Base-by-base conservation (phyloP, 495 filamentous ascomycete species). In the Aspergillus leporis region DNA sequence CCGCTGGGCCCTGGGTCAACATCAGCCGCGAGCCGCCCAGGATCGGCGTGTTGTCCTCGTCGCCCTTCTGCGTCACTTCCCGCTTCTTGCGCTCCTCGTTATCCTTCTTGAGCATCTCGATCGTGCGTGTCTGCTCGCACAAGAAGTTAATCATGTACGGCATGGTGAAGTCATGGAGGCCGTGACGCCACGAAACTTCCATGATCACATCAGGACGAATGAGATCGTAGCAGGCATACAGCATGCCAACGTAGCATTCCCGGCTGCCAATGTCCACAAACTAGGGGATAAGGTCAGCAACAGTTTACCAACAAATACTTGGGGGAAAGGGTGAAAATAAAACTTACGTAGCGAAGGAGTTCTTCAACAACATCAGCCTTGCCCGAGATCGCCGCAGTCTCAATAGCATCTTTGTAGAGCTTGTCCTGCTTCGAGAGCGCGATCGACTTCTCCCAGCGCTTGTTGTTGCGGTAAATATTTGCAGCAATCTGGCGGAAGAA, bases 361-460 rank as follows among this genome's bases (percentile, higher is more conserved):
- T 98, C 95, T 72, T 98, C 95, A 43, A 97, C 95, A 45, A 98
- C 89, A 43, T 96, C 92, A 9, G 82, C 59, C 81, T 97, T 96
- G 67, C 83, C 83, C 58, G 93, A 97, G 46, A 97, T 93, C n/a
- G 95, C 95, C 13, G 95, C 85, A 25, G 95, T 99, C 82, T 99
- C 95, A 63, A 99, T 98, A 28, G 95, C 95, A 82, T 99, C 95
- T 83, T 97, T 97, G 87, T 93, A 99, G 36, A 99, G 81, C 85
- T 96, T 98, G 79, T 99, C 95, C 72, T 98, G 95, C 83, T 99
- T 99, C 12, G 92, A 97, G 48, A 99, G 80, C 51, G 90, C 86
- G 73, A 99, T 98, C n/a, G 94, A 97, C 81, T 98, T 97, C 74
- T 96, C 92, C 95, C 95, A 99, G 59, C 95, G 86, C 87, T 97